Evolutionary conservation across 352 stramenopile genomes (phyloP).

Genomic region (Phytophthora hybrid): DNA sequence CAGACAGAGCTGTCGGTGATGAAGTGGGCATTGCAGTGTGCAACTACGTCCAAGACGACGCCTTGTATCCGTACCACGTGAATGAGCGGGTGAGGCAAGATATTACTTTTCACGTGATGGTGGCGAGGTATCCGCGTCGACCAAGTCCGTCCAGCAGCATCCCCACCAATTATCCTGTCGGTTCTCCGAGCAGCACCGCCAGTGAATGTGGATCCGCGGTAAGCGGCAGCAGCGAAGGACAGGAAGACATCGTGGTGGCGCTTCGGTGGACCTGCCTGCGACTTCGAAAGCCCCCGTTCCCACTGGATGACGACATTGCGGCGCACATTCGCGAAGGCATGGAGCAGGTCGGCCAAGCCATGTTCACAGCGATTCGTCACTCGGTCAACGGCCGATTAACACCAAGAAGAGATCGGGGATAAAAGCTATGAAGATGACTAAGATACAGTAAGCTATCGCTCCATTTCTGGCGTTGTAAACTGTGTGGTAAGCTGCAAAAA

Average conservation of each 20-base stretch:
- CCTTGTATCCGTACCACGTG: constrained; percentile 52
- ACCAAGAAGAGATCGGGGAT: not conserved
- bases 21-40: constrained; percentile 45
- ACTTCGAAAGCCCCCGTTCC: constrained; percentile 40
- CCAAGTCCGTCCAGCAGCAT: constrained; percentile 1
- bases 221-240: constrained; percentile 4
- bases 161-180: not conserved
- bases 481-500: not conserved
- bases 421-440: not conserved
- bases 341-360: constrained; percentile 32
- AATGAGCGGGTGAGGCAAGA: constrained; percentile 52
- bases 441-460: not conserved
- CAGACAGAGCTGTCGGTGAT: constrained; percentile 20
- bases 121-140: constrained; percentile 34
- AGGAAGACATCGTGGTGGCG: constrained; percentile 39
- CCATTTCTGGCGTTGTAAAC: not conserved
- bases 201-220: constrained; percentile 1
- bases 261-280: constrained; percentile 47
- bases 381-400: constrained; percentile 12
- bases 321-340: constrained; percentile 35
- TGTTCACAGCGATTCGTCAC: constrained; percentile 36
- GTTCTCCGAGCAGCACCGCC: constrained; percentile 7
- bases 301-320: constrained; percentile 33
- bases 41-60: constrained; percentile 62
- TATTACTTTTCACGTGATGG: constrained; percentile 52